Conservation (phyloP, 2,329 filamentous ascomycete genomes). For the Venturia asperata region DNA sequence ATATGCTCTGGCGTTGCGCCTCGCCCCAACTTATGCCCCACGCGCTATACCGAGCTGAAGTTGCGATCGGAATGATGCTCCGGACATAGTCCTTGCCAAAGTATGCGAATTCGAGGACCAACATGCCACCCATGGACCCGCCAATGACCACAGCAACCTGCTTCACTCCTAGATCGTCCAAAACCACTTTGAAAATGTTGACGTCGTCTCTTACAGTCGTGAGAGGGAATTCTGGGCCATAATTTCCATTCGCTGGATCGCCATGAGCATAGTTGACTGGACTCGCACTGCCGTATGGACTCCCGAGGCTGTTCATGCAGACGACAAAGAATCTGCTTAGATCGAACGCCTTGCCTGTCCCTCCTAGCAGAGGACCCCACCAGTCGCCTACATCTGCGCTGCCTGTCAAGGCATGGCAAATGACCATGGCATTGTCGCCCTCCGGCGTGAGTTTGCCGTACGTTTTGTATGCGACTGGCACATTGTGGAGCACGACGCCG, state of each 20-base stretch:
- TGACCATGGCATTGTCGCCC: constrained; percentile 57
- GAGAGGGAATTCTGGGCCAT: constrained; percentile 92
- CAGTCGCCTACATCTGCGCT: constrained; percentile 80
- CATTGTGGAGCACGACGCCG: constrained; percentile 73
- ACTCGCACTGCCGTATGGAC: constrained; percentile 80
- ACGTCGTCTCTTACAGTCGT: constrained; percentile 96
- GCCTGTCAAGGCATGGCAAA: constrained; percentile 78
- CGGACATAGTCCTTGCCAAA: constrained; percentile 80
- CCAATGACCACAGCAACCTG: constrained; percentile 74
- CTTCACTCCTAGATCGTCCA: constrained; percentile 72
- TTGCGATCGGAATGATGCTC: constrained; percentile 75
- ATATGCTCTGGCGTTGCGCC: constrained; percentile 86
- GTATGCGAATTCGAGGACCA: constrained; percentile 87
- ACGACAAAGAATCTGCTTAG: constrained; percentile 77
- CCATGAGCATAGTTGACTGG: constrained; percentile 85
- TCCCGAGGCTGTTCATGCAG: constrained; percentile 79
- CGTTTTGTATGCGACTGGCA: constrained; percentile 58
- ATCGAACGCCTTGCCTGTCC: constrained; percentile 72
- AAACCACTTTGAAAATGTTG: constrained; percentile 70
- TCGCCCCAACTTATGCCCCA: constrained; percentile 92
- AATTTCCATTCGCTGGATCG: constrained; percentile 63
- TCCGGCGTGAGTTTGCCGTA: constrained; percentile 51
- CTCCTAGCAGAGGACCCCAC: constrained; percentile 79
- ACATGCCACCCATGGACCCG: constrained; percentile 82
- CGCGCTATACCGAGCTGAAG: constrained; percentile 75